Conservation (phyloP, 805 yeast genomes). For the Ascoidea asiatica region DNA sequence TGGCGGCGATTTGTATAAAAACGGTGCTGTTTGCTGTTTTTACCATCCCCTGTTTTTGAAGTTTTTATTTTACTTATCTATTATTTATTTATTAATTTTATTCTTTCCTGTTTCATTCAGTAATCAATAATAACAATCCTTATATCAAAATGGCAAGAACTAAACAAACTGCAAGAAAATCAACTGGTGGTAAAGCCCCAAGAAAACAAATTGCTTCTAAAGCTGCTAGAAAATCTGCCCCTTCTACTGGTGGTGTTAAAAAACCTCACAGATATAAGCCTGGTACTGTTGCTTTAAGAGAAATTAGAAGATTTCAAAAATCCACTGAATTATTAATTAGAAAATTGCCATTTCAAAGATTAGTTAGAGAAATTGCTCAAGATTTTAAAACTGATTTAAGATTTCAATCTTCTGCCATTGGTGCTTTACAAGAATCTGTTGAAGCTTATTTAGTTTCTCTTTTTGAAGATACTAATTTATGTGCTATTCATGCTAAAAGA, state of each 20-base stretch:
- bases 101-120: constrained; percentile 1
- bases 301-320: constrained; percentile 94
- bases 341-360: constrained; percentile 94
- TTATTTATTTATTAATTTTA: too few species aligned
- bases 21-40: too few species aligned
- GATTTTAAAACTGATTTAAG: constrained; percentile 88
- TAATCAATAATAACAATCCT: constrained; percentile 10
- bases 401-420: constrained; percentile 95
- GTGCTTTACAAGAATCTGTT: constrained; percentile 97
- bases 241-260: constrained; percentile 87
- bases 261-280: constrained; percentile 95
- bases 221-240: constrained; percentile 90
- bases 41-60: too few species aligned
- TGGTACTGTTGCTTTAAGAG: constrained; percentile 94
- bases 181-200: constrained; percentile 94
- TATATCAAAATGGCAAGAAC: constrained; percentile 81
- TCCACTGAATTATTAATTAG: constrained; percentile 90
- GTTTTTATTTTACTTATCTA: too few species aligned
- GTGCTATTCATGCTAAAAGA: constrained; percentile 98
- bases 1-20: too few species aligned
- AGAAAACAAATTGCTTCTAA: constrained; percentile 86
- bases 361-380: constrained; percentile 91
- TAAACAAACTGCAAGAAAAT: constrained; percentile 88
- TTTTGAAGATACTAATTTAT: constrained; percentile 95
- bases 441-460: constrained; percentile 95